phyloP scores from a whole-genome alignment of 139 green algal genomes.

The Medakamo hakoo region DNA sequence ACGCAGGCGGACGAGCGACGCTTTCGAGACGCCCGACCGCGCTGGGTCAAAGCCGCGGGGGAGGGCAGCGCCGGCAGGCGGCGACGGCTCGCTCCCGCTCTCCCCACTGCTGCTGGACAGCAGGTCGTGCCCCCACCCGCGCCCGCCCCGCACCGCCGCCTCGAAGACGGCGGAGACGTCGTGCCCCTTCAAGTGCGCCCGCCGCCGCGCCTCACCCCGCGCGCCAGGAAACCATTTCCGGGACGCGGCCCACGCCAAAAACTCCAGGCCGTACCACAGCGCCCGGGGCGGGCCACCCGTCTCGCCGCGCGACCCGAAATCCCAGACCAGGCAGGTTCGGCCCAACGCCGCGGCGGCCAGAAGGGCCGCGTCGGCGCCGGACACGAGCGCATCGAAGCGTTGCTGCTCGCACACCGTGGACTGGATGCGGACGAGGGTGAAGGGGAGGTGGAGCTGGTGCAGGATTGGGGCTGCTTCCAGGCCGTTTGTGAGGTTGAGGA shows the following conservation, averaged over 20 bases:
- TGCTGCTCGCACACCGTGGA: slow-evolving; percentile 49
- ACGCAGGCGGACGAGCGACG: too few relatives aligned
- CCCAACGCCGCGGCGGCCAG: slow-evolving; percentile 41
- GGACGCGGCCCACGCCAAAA: slow-evolving; percentile 16
- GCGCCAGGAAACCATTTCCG: too few relatives aligned
- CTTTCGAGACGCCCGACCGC: too few relatives aligned
- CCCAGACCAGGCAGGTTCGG: slow-evolving; percentile 39
- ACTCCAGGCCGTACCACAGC: slow-evolving; percentile 56
- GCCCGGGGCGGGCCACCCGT: slow-evolving; percentile 33
- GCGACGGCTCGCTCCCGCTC: too few relatives aligned
- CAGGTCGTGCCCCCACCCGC: background rate
- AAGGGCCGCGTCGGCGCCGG: slow-evolving; percentile 34
- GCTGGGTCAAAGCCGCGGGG: background rate
- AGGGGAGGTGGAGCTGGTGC: slow-evolving; percentile 23
- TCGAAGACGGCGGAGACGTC: slow-evolving; percentile 2
- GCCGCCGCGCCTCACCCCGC: slow-evolving; percentile 8
- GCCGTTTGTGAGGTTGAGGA: slow-evolving; percentile 53
- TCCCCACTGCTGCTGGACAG: too few relatives aligned
- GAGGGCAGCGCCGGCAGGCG: too few relatives aligned
- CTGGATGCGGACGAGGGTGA: slow-evolving; percentile 38
- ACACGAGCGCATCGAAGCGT: slow-evolving; percentile 34
- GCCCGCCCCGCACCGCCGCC: background rate
- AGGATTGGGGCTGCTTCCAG: slow-evolving; percentile 39
- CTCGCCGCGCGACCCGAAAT: slow-evolving; percentile 34
- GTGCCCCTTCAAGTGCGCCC: slow-evolving; percentile 5